A percentile compares a stretch with the other conserved stretches of the same genome.
Evolutionary conservation across 2,329 filamentous ascomycete genomes (phyloP).

Genomic region (Talaromyces sp.): DNA sequence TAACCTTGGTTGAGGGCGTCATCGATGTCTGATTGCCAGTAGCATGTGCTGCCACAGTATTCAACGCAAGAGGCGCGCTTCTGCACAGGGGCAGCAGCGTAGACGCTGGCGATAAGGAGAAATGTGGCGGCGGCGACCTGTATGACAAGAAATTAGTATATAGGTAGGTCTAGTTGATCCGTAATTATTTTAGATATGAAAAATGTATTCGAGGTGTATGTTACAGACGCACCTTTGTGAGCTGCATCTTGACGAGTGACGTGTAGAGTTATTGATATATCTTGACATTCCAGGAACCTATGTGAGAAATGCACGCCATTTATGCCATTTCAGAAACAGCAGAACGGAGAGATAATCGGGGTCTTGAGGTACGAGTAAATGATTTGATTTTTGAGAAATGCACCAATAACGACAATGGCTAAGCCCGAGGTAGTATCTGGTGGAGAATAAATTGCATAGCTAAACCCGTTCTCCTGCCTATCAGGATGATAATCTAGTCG

Average conservation of each 20-base stretch:
- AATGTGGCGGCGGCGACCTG: not conserved
- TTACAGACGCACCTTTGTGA: not conserved
- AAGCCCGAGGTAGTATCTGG: not conserved
- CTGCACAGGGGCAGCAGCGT: not conserved
- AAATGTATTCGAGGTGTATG: not conserved
- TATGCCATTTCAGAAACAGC: not conserved
- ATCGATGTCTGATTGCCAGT: slow-evolving; percentile 50
- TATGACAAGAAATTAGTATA: not conserved
- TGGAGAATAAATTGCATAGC: not conserved
- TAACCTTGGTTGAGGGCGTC: slow-evolving; percentile 53
- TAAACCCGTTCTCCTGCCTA: not conserved
- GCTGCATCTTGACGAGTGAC: not conserved
- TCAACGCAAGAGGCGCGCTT: slow-evolving; percentile 38
- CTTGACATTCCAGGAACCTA: not conserved
- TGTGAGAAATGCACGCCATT: not conserved
- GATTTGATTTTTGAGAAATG: not conserved
- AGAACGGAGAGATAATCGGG: not conserved
- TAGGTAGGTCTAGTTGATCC: not conserved
- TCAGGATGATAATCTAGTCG: not conserved
- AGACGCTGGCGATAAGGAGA: not conserved
- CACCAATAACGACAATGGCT: not conserved
- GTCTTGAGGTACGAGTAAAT: not conserved
- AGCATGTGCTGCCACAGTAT: slow-evolving; percentile 54
- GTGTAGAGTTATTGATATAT: not conserved
- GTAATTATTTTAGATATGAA: not conserved